Evolutionary conservation across 305 asterid genomes (phyloP).

Genomic region (Striga hermonthica): DNA sequence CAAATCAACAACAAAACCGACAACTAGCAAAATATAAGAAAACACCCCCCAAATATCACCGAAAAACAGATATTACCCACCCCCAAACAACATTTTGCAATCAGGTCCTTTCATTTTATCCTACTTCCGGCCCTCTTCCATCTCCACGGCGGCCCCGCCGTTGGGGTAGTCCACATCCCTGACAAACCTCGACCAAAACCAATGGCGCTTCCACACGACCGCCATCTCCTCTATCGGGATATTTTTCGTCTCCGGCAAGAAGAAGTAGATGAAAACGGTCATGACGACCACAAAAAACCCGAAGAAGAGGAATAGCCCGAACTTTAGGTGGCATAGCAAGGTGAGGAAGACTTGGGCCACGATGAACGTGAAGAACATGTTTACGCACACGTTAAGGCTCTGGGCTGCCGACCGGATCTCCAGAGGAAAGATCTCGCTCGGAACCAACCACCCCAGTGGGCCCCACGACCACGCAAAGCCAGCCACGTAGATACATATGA

Average conservation of each 20-base stretch:
- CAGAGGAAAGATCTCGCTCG: constrained; percentile 84
- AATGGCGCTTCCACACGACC: constrained; percentile 71
- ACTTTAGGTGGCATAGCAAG: constrained; percentile 75
- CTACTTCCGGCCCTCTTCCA: constrained; percentile 5
- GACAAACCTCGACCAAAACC: constrained; percentile 71
- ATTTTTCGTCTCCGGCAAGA: constrained; percentile 83
- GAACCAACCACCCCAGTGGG: constrained; percentile 83
- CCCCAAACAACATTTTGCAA: background rate
- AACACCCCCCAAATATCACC: background rate
- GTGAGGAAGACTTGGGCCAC: constrained; percentile 70
- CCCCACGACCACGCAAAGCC: constrained; percentile 98
- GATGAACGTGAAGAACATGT: constrained; percentile 68
- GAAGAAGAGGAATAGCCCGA: constrained; percentile 75
- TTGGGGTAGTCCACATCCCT: constrained; percentile 40
- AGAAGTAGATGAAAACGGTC: constrained; percentile 54
- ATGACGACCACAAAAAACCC: constrained; percentile 58
- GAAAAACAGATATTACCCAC: no score
- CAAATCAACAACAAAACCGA: background rate
- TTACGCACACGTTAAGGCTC: constrained; percentile 66
- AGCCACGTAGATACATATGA: constrained; percentile 70
- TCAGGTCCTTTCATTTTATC: background rate
- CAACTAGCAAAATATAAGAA: no score
- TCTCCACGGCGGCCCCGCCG: constrained; percentile 25
- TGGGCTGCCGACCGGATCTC: constrained; percentile 89
- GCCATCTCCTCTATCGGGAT: constrained; percentile 81